Conservation (phyloP, 176 grass and related monocot species). For the Poa annua region DNA sequence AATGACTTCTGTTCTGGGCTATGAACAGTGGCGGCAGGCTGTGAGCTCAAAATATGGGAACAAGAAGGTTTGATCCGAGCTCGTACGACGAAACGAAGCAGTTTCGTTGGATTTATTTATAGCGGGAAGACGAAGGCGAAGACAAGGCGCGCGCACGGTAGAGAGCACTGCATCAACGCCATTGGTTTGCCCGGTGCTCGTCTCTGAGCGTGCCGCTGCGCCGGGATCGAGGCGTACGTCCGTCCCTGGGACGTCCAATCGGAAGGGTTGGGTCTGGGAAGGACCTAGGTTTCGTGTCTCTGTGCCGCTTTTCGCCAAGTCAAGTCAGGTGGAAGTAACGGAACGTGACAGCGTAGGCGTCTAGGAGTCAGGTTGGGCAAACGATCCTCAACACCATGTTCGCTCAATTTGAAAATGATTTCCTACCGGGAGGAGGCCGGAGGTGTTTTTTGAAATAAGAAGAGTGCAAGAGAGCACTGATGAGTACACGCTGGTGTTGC, state of each 20-base stretch:
- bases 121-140: neutral
- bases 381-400: no score
- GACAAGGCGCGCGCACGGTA: neutral
- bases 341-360: neutral
- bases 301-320: slow-evolving; percentile 21
- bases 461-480: no score
- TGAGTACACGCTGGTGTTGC: no score
- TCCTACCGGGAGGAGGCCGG: no score
- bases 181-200: neutral
- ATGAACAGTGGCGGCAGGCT: neutral
- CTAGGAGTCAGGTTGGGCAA: no score
- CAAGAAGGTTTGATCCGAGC: neutral
- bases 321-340: slow-evolving; percentile 12
- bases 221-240: neutral
- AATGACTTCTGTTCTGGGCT: slow-evolving; percentile 27
- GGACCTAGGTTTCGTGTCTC: neutral
- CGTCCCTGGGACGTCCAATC: slow-evolving; percentile 34
- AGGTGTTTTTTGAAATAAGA: no score
- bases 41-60: slow-evolving; percentile 31
- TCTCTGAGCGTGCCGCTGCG: no score
- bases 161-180: neutral
- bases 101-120: slow-evolving; percentile 26
- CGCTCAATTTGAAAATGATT: no score
- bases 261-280: neutral
- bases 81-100: neutral